These are phyloP conservation scores for Bolboschoenus planiculmis DNA, from an alignment of 176 grass and related monocot species.

Conservation along the genomic window DNA sequence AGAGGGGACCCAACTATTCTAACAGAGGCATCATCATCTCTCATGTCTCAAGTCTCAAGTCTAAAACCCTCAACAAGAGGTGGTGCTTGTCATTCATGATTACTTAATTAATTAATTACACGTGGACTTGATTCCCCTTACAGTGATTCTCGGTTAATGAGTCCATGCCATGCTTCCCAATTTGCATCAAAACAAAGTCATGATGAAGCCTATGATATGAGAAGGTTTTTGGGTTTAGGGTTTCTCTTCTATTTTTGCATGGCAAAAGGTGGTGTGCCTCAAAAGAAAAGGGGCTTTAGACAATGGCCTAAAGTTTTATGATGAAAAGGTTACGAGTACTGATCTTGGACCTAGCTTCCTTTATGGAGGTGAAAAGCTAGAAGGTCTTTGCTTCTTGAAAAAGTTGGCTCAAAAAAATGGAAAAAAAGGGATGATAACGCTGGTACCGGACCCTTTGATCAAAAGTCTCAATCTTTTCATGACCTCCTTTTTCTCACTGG, in stretches of 20 bases:
- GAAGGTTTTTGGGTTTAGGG: conserved; percentile 24
- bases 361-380: conserved; percentile 50
- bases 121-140: conserved; percentile 38
- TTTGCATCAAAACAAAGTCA: conserved; percentile 13
- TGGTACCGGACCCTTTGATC: conserved; percentile 35
- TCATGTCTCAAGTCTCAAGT: neutral
- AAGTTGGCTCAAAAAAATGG: neutral
- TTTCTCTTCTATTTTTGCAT: conserved; percentile 28
- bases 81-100: conserved; percentile 19
- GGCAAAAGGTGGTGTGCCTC: conserved; percentile 14
- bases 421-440: conserved; percentile 9
- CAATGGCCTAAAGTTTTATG: conserved; percentile 6
- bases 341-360: conserved; percentile 32
- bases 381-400: conserved; percentile 22
- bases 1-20: conserved; percentile 5
- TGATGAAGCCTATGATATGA: conserved; percentile 33
- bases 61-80: neutral
- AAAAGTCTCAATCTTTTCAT: conserved; percentile 36
- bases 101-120: conserved; percentile 46
- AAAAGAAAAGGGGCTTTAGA: conserved; percentile 38
- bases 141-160: conserved; percentile 17
- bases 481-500: conserved; percentile 22
- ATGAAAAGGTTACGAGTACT: conserved; percentile 24
- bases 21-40: neutral
- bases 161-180: conserved; percentile 21